Evolutionary conservation across 768 basidiomycete genomes (phyloP).

Genomic region (Boletellus emodensis): DNA sequence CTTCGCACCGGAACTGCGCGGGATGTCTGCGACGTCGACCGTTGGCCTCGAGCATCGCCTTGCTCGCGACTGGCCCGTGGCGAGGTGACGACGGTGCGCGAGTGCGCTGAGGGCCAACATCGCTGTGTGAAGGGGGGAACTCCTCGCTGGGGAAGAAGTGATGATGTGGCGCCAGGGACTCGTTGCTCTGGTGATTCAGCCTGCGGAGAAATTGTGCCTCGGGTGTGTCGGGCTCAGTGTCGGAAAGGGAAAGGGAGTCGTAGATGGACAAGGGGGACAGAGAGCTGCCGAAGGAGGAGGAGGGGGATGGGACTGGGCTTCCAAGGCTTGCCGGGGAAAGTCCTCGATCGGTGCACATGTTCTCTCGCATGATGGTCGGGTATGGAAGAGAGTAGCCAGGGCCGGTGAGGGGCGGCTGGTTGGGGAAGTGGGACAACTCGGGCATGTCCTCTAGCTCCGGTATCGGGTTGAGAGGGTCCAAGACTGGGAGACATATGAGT

Average conservation of each 20-base stretch:
- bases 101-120: slow-evolving; percentile 11
- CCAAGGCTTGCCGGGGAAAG: slow-evolving; percentile 13
- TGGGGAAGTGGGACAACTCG: slow-evolving; percentile 14
- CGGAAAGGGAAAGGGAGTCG: slow-evolving; percentile 14
- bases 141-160: slow-evolving; percentile 1
- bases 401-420: slow-evolving; percentile 8
- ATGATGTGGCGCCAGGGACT: slow-evolving; percentile 1
- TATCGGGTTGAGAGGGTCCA: not conserved
- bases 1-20: slow-evolving; percentile 14
- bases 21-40: slow-evolving; percentile 29
- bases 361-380: slow-evolving; percentile 13
- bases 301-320: slow-evolving; percentile 22
- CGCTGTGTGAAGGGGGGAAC: not conserved
- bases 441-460: slow-evolving; percentile 17
- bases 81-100: slow-evolving; percentile 16
- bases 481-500: slow-evolving; percentile 10
- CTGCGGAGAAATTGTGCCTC: not conserved
- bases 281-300: slow-evolving; percentile 25
- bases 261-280: slow-evolving; percentile 10
- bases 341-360: not conserved
- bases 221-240: slow-evolving; percentile 19
- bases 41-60: slow-evolving; percentile 32
- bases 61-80: slow-evolving; percentile 26
- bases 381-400: slow-evolving; percentile 5
- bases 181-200: slow-evolving; percentile 5